Conservation (phyloP, 805 yeast species). For the Diddensiella transvaalensis region DNA sequence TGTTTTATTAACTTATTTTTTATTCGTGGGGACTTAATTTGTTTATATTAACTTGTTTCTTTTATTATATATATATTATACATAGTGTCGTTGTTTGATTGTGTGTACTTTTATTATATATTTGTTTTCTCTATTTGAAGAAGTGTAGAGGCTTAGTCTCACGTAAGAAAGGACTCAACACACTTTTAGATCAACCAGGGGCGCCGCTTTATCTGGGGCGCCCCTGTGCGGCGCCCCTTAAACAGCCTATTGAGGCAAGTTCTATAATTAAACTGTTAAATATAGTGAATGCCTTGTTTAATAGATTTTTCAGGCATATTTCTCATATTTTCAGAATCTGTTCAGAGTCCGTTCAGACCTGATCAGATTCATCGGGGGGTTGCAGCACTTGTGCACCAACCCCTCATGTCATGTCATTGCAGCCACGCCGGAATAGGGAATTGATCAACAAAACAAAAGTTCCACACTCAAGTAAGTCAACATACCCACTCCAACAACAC, state of each 20-base stretch:
- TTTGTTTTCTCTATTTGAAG: too few species aligned
- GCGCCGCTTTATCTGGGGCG: not conserved
- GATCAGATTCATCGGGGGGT: too few species aligned
- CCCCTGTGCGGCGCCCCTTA: too few species aligned
- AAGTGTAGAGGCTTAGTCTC: too few species aligned
- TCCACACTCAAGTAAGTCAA: not conserved
- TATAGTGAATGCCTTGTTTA: too few species aligned
- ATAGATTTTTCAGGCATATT: too few species aligned
- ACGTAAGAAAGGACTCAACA: too few species aligned
- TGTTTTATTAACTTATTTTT: not conserved
- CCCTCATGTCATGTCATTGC: too few species aligned
- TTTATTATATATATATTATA: slow-evolving; percentile 8
- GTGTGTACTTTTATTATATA: slow-evolving; percentile 1
- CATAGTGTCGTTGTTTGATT: not conserved
- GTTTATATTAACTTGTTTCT: slow-evolving; percentile 2
- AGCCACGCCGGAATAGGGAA: not conserved
- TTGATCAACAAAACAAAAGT: not conserved
- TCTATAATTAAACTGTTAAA: slow-evolving; percentile 1
- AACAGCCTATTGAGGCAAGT: not conserved
- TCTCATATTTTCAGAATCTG: too few species aligned
- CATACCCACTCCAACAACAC: not conserved
- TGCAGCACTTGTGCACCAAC: too few species aligned
- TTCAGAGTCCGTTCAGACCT: too few species aligned
- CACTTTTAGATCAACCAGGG: not conserved
- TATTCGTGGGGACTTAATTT: not conserved